Conservation (phyloP, 1,284 basidiomycete genomes). For the Laetiporus sulphureus region DNA sequence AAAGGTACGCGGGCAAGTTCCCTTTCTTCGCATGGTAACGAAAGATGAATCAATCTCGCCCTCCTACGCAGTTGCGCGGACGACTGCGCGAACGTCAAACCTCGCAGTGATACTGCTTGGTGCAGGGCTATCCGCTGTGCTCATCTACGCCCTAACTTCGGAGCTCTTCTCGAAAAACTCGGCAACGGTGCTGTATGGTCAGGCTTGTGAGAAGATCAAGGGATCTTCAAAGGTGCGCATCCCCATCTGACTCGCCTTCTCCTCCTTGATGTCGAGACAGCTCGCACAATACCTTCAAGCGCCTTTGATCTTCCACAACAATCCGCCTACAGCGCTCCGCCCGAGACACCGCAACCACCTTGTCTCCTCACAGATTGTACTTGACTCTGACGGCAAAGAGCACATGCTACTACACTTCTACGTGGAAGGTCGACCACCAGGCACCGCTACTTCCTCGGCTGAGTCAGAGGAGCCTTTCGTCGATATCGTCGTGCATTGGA, state of each 20-base stretch:
- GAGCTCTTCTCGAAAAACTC: conserved; percentile 93
- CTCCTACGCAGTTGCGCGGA: conserved; percentile 55
- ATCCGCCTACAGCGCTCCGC: conserved; percentile 59
- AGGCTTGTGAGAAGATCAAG: conserved; percentile 82
- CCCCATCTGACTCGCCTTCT: not conserved
- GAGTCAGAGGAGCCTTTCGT: conserved; percentile 35
- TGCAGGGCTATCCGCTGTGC: conserved; percentile 72
- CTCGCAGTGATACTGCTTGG: conserved; percentile 80
- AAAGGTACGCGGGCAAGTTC: conserved; percentile 54
- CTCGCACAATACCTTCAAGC: conserved; percentile 58
- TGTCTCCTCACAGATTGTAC: conserved; percentile 65
- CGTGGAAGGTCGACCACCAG: conserved; percentile 47
- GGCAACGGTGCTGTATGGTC: conserved; percentile 82
- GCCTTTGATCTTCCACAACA: conserved; percentile 69
- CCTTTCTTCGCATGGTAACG: too few relatives aligned
- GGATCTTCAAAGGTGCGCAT: conserved; percentile 56
- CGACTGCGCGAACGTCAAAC: conserved; percentile 77
- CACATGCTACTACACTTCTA: conserved; percentile 80
- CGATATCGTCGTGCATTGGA: conserved; percentile 35
- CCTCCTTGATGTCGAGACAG: conserved; percentile 27
- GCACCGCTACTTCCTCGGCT: conserved; percentile 22
- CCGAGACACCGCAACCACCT: conserved; percentile 76
- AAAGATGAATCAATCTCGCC: not conserved
- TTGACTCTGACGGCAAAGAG: conserved; percentile 65
- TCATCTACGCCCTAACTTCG: conserved; percentile 81